These are phyloP conservation scores for Pseudotsuga menziesii DNA, from an alignment of 75 land plant genomes.

Conservation along the genomic window DNA sequence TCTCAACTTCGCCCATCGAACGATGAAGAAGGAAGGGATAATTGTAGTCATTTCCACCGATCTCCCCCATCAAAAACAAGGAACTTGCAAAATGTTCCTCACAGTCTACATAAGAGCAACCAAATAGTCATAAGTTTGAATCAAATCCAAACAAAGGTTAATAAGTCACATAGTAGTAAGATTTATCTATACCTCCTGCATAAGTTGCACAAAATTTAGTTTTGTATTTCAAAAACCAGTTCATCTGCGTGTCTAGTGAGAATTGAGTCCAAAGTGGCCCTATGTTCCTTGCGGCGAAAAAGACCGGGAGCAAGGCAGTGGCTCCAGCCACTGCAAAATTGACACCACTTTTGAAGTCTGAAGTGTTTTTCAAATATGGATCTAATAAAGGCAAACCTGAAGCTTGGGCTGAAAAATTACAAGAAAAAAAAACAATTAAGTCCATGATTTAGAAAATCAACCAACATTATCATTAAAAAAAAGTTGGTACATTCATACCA, in stretches of 20 bases:
- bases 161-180: too few species aligned
- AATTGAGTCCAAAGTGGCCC: neutral
- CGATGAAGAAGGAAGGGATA: constrained; percentile 8
- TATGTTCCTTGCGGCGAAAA: neutral
- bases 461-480: too few species aligned
- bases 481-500: too few species aligned
- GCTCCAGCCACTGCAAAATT: neutral
- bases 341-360: neutral
- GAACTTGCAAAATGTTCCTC: constrained; percentile 5
- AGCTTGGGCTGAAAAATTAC: neutral
- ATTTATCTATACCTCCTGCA: too few species aligned
- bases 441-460: too few species aligned
- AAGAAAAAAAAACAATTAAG: too few species aligned
- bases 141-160: too few species aligned
- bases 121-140: too few species aligned
- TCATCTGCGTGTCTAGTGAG: neutral
- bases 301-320: neutral
- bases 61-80: constrained; percentile 21
- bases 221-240: neutral
- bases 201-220: neutral
- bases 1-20: neutral
- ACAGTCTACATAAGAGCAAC: neutral
- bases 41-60: constrained; percentile 30
- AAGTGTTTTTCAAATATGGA: neutral
- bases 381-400: neutral